These are phyloP conservation scores for Agaricus blazei DNA, from an alignment of 768 basidiomycete species.

Conservation along the genomic window DNA sequence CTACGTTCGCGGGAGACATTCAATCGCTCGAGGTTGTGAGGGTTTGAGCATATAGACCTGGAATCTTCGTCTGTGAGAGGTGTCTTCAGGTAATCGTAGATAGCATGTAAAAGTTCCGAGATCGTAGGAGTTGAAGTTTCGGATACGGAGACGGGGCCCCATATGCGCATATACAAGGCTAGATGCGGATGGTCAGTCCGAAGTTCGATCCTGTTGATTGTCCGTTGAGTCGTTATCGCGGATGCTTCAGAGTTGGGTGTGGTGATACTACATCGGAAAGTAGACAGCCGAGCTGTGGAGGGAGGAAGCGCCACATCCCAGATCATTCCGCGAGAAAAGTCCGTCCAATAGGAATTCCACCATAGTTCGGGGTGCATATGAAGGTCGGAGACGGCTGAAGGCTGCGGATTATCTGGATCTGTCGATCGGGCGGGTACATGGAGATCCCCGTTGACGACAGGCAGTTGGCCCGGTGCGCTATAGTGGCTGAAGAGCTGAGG, in stretches of 20 bases:
- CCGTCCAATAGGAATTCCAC: not conserved
- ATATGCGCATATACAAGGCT: conserved; percentile 35
- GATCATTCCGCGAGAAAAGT: conserved; percentile 20
- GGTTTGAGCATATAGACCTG: conserved; percentile 17
- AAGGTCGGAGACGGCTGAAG: not conserved
- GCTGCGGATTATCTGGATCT: not conserved
- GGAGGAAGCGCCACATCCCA: conserved; percentile 40
- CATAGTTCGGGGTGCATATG: not conserved
- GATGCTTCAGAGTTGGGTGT: conserved; percentile 24
- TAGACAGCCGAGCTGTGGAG: conserved; percentile 27
- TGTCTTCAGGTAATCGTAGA: conserved; percentile 43
- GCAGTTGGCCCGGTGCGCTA: too few species aligned
- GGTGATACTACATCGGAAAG: conserved; percentile 23
- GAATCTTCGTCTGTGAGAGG: conserved; percentile 33
- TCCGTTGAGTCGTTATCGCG: conserved; percentile 23
- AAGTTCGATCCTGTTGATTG: conserved; percentile 29
- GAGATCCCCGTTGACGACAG: not conserved
- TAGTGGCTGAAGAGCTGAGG: too few species aligned
- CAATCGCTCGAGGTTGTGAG: conserved; percentile 21
- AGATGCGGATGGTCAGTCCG: conserved; percentile 31
- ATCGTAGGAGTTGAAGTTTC: conserved; percentile 29
- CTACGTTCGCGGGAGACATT: conserved; percentile 26
- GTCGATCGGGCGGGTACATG: not conserved
- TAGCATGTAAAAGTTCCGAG: conserved; percentile 40
- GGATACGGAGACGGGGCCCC: conserved; percentile 48